Evolutionary conservation across 257 asterid genomes (phyloP).

Genomic region (Osmanthus fragrans): DNA sequence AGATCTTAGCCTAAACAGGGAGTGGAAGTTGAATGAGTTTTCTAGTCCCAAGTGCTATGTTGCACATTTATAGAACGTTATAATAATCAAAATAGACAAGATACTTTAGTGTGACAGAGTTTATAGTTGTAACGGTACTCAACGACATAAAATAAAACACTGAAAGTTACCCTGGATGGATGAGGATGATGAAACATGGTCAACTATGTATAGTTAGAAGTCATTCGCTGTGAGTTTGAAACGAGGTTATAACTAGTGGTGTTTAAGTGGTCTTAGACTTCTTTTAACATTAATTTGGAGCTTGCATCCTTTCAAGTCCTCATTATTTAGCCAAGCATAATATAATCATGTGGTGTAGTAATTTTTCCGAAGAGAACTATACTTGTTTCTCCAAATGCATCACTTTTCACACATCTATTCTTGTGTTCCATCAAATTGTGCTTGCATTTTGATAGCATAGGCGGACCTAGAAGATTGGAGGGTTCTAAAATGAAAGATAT

Average conservation of each 20-base stretch:
- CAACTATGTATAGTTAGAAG: not conserved
- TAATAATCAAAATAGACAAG: not conserved
- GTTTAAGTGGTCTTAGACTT: not conserved
- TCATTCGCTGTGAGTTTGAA: not conserved
- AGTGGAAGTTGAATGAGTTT: not conserved
- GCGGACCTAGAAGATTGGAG: too few relatives aligned
- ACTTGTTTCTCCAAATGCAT: not conserved
- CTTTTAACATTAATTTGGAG: not conserved
- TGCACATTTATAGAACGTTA: not conserved
- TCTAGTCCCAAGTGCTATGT: not conserved
- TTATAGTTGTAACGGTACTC: not conserved
- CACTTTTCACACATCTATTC: not conserved
- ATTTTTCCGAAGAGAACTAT: not conserved
- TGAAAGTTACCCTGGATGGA: not conserved
- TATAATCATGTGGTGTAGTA: not conserved
- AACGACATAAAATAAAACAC: not conserved
- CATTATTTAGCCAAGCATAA: not conserved
- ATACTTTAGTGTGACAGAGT: not conserved
- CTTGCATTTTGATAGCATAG: not conserved
- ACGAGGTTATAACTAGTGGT: not conserved
- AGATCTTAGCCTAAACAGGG: not conserved
- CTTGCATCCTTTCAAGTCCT: not conserved
- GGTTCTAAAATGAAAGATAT: too few relatives aligned
- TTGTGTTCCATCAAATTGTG: not conserved
- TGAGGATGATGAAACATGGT: slow-evolving; percentile 10